Base-by-base conservation (phyloP, 345 rosid genomes). In the Laguncularia racemosa region DNA sequence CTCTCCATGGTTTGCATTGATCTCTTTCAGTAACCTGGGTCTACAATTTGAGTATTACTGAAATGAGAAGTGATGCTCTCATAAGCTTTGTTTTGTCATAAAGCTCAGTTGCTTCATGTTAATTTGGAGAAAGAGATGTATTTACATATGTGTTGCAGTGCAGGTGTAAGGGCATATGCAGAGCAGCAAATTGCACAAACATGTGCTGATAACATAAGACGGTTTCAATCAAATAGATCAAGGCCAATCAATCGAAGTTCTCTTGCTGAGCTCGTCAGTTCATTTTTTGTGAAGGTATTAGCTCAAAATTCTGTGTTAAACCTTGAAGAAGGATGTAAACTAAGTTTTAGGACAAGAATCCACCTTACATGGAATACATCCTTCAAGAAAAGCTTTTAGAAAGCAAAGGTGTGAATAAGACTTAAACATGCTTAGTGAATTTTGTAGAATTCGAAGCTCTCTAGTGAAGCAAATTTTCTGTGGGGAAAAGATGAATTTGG, bases 281-380 rank as follows among this genome's bases (percentile, higher is more conserved):
- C 91, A n/a, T 89, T 92, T 58, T 69, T 92, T 51, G 81, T 70
- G 2, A 86, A 92, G 95, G 98, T 86, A 68, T 64, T 26, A 16
- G 33, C 26, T 56, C 57, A 15, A 14, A 28, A 17, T 38, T 10
- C 8, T 48, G 46, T 43, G 14, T n/a, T 17, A 40, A 28, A 9
- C 50, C 53, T 47, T 21, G 26, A 46, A 21, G 48, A 19, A 6
- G 28, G 28, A 2, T 23, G 28, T 23, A 2, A 23, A 23, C 5
- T 23, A 23, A 4, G 40, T 4, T 33, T 9, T 33, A 33, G 40
- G 9, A 10, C 40, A 33, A 33, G 40, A 33, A 33, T 33, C 1
- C 40, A 5, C 40, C 11, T 33, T 7, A 33, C 40, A 33, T 33
- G 11, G 11, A 9, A 9, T 33, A 3, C 40, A 33, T 33, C 9